Conservation (phyloP, 805 yeast species). For the Yamadazyma nakazawae region DNA sequence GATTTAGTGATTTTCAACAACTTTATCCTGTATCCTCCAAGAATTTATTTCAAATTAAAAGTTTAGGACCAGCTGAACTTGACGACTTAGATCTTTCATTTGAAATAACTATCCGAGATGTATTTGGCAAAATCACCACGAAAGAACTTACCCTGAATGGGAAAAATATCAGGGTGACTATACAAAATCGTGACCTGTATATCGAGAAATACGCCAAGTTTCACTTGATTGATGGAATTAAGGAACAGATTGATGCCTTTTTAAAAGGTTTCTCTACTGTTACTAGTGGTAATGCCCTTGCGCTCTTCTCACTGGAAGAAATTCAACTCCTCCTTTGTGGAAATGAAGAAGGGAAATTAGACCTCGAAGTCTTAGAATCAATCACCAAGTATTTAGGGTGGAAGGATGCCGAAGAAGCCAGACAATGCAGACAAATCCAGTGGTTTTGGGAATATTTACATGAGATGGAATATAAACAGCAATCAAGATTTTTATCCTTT, state of each 20-base stretch:
- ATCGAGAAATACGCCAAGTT: conserved; percentile 61
- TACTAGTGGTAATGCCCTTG: conserved; percentile 76
- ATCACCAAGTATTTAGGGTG: conserved; percentile 68
- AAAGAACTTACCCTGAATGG: conserved; percentile 62
- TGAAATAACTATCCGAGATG: conserved; percentile 56
- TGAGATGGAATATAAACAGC: conserved; percentile 43
- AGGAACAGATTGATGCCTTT: conserved; percentile 54
- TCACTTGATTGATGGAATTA: conserved; percentile 54
- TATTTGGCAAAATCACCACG: conserved; percentile 41
- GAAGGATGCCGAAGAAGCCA: conserved; percentile 31
- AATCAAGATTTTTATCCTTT: conserved; percentile 65
- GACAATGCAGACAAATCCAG: conserved; percentile 32
- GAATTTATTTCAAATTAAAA: conserved; percentile 30
- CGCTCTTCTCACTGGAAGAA: conserved; percentile 78
- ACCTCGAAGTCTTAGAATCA: conserved; percentile 60
- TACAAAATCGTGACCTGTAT: conserved; percentile 55
- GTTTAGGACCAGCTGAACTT: conserved; percentile 25
- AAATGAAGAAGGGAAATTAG: conserved; percentile 60
- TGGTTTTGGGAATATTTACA: conserved; percentile 90
- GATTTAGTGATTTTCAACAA: conserved; percentile 61
- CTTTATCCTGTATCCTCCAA: conserved; percentile 63
- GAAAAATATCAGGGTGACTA: conserved; percentile 48
- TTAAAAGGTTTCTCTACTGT: conserved; percentile 70
- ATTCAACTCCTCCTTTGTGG: conserved; percentile 79
- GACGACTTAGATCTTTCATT: conserved; percentile 52